These are phyloP conservation scores for Chlorella sp. DNA, from an alignment of 139 green algal genomes.

Conservation along the genomic window DNA sequence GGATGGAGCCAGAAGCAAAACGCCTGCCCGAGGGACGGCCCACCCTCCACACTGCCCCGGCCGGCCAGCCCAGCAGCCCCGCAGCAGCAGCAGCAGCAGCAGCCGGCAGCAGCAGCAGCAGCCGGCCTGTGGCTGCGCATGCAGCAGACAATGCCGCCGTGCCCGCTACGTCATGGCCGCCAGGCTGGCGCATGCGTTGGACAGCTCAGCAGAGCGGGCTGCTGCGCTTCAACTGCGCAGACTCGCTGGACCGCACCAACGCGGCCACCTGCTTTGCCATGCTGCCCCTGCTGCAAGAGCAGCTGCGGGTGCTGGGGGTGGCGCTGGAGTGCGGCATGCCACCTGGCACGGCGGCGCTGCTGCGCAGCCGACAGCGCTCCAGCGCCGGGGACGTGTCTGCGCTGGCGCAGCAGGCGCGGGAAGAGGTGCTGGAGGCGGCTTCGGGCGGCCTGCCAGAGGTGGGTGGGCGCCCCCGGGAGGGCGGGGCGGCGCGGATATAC, in stretches of 20 bases:
- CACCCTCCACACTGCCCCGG: not conserved
- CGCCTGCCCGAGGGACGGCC: not conserved
- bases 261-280: conserved; percentile 92
- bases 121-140: not conserved
- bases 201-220: conserved; percentile 68
- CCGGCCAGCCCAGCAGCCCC: not conserved
- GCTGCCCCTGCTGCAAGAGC: conserved; percentile 66
- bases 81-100: not conserved
- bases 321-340: conserved; percentile 48
- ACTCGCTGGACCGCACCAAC: conserved; percentile 98
- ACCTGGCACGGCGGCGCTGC: conserved; percentile 35
- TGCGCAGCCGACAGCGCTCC: conserved; percentile 22
- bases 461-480: not conserved
- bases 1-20: not conserved
- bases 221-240: conserved; percentile 97
- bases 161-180: conserved; percentile 36
- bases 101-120: not conserved
- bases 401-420: conserved; percentile 17
- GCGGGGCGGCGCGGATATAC: no score
- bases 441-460: not conserved
- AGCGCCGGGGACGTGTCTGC: conserved; percentile 16
- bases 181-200: conserved; percentile 68
- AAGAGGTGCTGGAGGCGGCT: not conserved
- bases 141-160: not conserved
- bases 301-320: conserved; percentile 70